phyloP scores from a whole-genome alignment of 352 stramenopile genomes.

The Phytophthora pluvialis region DNA sequence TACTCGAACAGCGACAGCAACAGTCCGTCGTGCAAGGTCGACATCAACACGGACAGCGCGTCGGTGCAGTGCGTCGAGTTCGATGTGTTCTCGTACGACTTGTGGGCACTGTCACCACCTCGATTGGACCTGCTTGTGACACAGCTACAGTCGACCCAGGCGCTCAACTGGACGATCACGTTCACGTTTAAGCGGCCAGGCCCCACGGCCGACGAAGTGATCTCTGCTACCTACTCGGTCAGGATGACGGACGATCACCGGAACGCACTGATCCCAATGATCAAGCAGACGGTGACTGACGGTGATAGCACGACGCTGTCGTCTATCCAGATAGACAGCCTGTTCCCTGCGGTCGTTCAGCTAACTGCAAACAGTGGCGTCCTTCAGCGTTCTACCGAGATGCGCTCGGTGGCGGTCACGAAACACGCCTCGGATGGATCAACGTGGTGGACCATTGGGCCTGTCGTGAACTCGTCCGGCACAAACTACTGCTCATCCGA shows the following conservation, averaged over 20 bases:
- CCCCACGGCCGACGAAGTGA: conserved; percentile 61
- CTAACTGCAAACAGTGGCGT: conserved; percentile 73
- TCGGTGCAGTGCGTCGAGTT: conserved; percentile 83
- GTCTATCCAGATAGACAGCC: conserved; percentile 53
- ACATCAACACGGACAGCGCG: conserved; percentile 70
- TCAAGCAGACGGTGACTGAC: conserved; percentile 60
- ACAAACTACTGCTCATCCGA: conserved; percentile 53
- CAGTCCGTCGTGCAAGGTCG: conserved; percentile 65
- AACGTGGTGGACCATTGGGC: conserved; percentile 77
- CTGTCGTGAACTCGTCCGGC: conserved; percentile 35
- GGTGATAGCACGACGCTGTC: conserved; percentile 35
- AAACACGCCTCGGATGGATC: conserved; percentile 61
- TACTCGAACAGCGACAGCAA: conserved; percentile 83
- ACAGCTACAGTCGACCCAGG: conserved; percentile 72
- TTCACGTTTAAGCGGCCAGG: conserved; percentile 76
- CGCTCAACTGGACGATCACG: conserved; percentile 75
- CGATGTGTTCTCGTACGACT: conserved; percentile 74
- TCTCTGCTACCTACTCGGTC: conserved; percentile 59
- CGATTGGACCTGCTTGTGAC: conserved; percentile 72
- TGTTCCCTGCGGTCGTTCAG: conserved; percentile 76
- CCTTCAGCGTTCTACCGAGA: conserved; percentile 54
- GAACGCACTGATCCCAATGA: conserved; percentile 74
- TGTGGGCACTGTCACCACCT: conserved; percentile 77
- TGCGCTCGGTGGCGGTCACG: conserved; percentile 61
- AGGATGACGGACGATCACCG: conserved; percentile 63